Base-by-base conservation (phyloP, 495 filamentous ascomycete species). In the Podospora pseudopauciseta region DNA sequence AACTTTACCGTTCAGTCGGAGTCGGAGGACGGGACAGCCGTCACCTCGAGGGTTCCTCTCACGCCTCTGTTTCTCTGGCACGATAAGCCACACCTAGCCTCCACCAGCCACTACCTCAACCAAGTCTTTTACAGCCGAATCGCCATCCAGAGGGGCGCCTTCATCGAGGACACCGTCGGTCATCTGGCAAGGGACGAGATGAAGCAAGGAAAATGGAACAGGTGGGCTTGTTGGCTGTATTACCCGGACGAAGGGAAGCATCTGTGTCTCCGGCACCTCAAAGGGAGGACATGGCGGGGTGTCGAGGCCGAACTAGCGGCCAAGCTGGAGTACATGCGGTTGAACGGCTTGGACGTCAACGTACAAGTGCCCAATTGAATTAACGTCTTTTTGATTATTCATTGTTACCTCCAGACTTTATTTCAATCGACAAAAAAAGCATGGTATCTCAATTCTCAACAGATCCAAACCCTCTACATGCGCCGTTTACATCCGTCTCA, bases 51-150 rank as follows among this genome's bases (percentile, higher is more conserved):
- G 19, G 72, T 82, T 7, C 78, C 80, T 3, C 73, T 84, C 5
- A 84, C 81, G 18, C 81, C 81, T 0, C 77, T 84, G 56, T 84
- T 84, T 68, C 80, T 84, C 73, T 84, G 81, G 81, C 80, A 82
- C 68, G 81, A 84, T 69, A 84, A 84, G 67, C 80, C 81, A 15
- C 81, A 84, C 66, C 32, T 84, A 0, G 81, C 80, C 16, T 76
- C 75, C 23, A 81, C 77, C 60, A 69, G 70, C 16, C 81, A 84
- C 65, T 84, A 84, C 65, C 74, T 82, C 2, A 66, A 71, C 16
- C 78, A 74, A 1, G 72, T 84, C 49, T 84, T 83, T 65, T 76
- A 80, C 16, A 77, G 59, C 32, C 77, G 81, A 30, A 67, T 78
- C 34, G 75, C 80, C 11, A 74, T 84, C 30, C 68, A 73, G 15